phyloP scores from a whole-genome alignment of 2,329 filamentous ascomycete genomes.

The Xylaria sp. region DNA sequence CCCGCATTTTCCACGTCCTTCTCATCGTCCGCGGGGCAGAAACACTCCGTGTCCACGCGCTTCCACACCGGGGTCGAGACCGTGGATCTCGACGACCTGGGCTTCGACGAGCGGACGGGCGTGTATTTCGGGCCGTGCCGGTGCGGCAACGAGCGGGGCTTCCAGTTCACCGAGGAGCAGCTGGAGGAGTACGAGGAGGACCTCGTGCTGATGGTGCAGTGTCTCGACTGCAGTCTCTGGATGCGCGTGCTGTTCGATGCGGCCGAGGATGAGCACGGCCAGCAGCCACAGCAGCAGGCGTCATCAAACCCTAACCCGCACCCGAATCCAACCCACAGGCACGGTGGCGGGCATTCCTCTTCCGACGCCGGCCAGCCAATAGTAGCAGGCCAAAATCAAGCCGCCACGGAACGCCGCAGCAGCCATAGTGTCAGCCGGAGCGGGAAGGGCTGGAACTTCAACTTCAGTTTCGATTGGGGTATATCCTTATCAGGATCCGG shows the following conservation, averaged over 20 bases:
- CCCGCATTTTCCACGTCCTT: conserved; percentile 12
- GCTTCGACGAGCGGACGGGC: conserved; percentile 53
- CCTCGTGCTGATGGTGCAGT: conserved; percentile 68
- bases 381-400: conserved; percentile 31
- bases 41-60: conserved; percentile 29
- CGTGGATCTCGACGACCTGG: conserved; percentile 69
- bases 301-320: not conserved
- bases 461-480: conserved; percentile 38
- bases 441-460: conserved; percentile 36
- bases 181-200: conserved; percentile 63
- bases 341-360: too few relatives aligned
- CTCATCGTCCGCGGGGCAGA: conserved; percentile 19
- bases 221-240: conserved; percentile 71
- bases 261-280: conserved; percentile 45
- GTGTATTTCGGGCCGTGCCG: conserved; percentile 65
- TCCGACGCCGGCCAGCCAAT: too few relatives aligned
- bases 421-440: conserved; percentile 23
- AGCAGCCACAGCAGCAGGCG: not conserved
- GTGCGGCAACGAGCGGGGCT: conserved; percentile 68
- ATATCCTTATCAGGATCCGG: conserved; percentile 36
- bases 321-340: not conserved
- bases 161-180: conserved; percentile 62
- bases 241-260: conserved; percentile 68
- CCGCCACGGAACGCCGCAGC: conserved; percentile 1
- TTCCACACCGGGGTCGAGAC: conserved; percentile 63